Percentiles rank a stretch among this genome's conserved stretches.
phyloP scores from a whole-genome alignment of 1,284 basidiomycete species.

The Inonotus obliquus region DNA sequence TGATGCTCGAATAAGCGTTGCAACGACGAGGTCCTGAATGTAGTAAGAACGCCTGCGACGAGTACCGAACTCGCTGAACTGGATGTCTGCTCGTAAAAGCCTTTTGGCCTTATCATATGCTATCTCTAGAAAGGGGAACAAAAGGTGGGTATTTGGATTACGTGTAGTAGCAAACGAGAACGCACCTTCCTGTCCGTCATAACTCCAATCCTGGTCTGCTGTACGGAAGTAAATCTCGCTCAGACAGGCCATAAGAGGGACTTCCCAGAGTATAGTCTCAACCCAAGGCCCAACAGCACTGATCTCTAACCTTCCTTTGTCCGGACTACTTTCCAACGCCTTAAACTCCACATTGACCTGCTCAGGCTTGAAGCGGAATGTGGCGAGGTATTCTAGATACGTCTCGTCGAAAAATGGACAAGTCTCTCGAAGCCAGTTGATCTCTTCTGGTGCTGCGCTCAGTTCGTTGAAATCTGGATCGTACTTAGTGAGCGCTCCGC shows the following conservation, averaged over 20 bases:
- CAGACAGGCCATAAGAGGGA: constrained; percentile 87
- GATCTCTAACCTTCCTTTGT: constrained; percentile 72
- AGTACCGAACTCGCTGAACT: constrained; percentile 92
- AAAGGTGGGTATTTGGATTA: too few species aligned
- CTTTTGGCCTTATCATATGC: constrained; percentile 70
- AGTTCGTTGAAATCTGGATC: constrained; percentile 63
- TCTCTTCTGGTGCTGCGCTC: constrained; percentile 59
- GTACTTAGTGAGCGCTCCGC: background rate
- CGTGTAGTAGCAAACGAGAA: too few species aligned
- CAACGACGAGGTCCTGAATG: constrained; percentile 77
- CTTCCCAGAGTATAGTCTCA: constrained; percentile 94
- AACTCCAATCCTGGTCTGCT: constrained; percentile 78
- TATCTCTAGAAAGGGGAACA: constrained; percentile 28
- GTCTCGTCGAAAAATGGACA: constrained; percentile 75
- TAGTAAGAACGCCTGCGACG: constrained; percentile 79
- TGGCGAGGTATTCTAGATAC: constrained; percentile 77
- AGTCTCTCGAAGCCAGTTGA: constrained; percentile 56
- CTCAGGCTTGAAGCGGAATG: constrained; percentile 74
- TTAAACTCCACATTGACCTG: constrained; percentile 76
- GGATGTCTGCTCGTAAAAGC: constrained; percentile 68
- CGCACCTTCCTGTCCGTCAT: constrained; percentile 73
- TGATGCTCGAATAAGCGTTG: constrained; percentile 62
- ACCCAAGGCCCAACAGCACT: constrained; percentile 76
- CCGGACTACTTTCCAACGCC: constrained; percentile 43
- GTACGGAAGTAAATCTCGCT: constrained; percentile 74